Base-by-base conservation (phyloP, 2,329 filamentous ascomycete species). In the Phialophora chinensis region DNA sequence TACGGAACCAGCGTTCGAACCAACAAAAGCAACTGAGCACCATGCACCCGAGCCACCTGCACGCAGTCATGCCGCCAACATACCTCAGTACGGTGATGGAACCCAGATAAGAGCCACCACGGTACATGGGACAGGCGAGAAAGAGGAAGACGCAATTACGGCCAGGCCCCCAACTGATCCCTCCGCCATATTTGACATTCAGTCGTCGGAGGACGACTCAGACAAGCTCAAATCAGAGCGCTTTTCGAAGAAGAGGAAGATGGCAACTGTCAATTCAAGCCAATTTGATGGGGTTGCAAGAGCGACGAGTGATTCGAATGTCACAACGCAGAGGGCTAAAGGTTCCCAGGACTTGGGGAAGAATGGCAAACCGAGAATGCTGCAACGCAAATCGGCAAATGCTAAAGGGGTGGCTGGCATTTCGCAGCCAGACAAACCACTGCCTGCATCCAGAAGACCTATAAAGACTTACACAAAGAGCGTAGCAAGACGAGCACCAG, bases 191-290 rank as follows among this genome's bases (percentile, higher is more conserved):
- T 75, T 73, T 60, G 73, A 75, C 35, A 63, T 74, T 20, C 64
- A 69, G 2, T 71, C 70, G 33, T 73, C 71, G 25, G 72, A 73
- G 42, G 70, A 73, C 8, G 71, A 73, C 20, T 35, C 61, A 3
- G 54, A 31, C 8, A 58, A 20, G 11, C 47, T 49, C 54, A 63
- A 42, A 56, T 17, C 42, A 23, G 44, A 54, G 44, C 42, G 49
- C 23, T 65, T 61, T 10, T 50, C 57, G 35, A 71, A 72, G 60
- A 69, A 65, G 59, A 64, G 68, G 50, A 71, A 65, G 42, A 52
- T 69, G n/a, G 52, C 52, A 11, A 63, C 61, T 29, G 29, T 54
- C n/a, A n/a, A 42, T 25, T 25, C 60, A 47, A 47, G 53, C 14
- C 33, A 42, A 29, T 3, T n/a, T 12, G 27, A 12, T 23, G 33